Conservation (phyloP, 805 yeast genomes). For the Pichia manshurica region DNA sequence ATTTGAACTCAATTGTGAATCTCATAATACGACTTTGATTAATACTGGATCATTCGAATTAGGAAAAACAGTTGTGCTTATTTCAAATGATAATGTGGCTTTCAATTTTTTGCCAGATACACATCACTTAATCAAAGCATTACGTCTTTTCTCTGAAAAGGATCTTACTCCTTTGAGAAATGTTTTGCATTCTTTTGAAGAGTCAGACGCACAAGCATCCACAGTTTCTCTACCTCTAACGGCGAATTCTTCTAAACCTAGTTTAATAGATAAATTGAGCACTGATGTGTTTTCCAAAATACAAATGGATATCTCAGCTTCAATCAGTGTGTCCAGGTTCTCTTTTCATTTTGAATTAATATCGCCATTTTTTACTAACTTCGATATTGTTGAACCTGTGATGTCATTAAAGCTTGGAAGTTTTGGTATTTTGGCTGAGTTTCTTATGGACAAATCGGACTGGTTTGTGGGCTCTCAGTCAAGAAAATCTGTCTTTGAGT, state of each 20-base stretch:
- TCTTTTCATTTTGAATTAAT: constrained; percentile 9
- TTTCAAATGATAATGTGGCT: constrained; percentile 13
- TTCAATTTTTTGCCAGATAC: constrained; percentile 22
- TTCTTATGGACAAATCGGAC: constrained; percentile 3
- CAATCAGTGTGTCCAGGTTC: constrained; percentile 1
- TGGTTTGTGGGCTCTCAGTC: constrained; percentile 12
- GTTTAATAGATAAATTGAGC: neutral
- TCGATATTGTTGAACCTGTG: constrained; percentile 9
- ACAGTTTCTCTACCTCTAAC: neutral
- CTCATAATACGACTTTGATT: constrained; percentile 15
- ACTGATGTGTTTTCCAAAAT: constrained; percentile 2
- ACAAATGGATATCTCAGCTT: constrained; percentile 1
- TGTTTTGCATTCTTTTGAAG: constrained; percentile 10
- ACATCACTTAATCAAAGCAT: constrained; percentile 15
- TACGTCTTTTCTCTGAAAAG: constrained; percentile 19
- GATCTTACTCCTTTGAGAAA: constrained; percentile 24
- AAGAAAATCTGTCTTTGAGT: constrained; percentile 1
- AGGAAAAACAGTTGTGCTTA: constrained; percentile 21
- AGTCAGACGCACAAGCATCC: neutral
- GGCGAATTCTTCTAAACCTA: neutral
- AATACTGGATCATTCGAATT: constrained; percentile 19
- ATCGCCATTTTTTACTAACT: constrained; percentile 14
- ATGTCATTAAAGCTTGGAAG: constrained; percentile 5
- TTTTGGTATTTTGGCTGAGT: constrained; percentile 8
- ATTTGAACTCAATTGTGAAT: constrained; percentile 14